Conservation (phyloP, 495 filamentous ascomycete genomes). For the Penicillium dipodomyicola region DNA sequence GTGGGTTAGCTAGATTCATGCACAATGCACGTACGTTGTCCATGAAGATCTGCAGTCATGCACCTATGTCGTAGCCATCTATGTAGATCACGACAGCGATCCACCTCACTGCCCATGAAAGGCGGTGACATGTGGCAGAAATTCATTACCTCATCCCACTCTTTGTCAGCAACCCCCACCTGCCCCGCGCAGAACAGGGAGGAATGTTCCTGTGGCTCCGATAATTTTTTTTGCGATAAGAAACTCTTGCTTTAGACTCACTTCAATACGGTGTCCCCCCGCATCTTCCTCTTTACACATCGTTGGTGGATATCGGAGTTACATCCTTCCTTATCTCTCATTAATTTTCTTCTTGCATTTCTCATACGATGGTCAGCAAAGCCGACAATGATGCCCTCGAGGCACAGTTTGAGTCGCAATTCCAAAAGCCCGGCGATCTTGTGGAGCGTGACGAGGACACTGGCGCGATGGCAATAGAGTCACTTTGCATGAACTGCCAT, state of each 20-base stretch:
- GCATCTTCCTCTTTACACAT: too few relatives aligned
- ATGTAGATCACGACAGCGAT: neutral
- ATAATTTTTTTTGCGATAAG: slow-evolving; percentile 29
- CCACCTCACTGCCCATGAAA: neutral
- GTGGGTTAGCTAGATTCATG: neutral
- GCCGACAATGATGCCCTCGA: slow-evolving; percentile 26
- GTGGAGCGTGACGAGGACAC: slow-evolving; percentile 47
- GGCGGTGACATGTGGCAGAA: neutral
- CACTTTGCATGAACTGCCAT: slow-evolving; percentile 82
- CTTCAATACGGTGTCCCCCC: neutral
- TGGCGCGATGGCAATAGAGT: slow-evolving; percentile 54
- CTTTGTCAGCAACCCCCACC: slow-evolving; percentile 30
- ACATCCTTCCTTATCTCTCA: neutral
- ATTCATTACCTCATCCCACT: slow-evolving; percentile 1
- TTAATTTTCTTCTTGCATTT: neutral
- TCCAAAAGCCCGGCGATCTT: slow-evolving; percentile 45
- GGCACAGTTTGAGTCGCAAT: slow-evolving; percentile 44
- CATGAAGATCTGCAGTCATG: neutral
- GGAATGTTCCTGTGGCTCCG: slow-evolving; percentile 37
- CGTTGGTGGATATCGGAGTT: too few relatives aligned
- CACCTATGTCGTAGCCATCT: too few relatives aligned
- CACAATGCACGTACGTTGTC: neutral
- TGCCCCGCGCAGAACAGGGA: slow-evolving; percentile 42
- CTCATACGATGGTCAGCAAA: slow-evolving; percentile 35
- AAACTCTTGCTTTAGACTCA: slow-evolving; percentile 13